Conservation (phyloP, 1,284 basidiomycete genomes). For the Malassezia dermatis region DNA sequence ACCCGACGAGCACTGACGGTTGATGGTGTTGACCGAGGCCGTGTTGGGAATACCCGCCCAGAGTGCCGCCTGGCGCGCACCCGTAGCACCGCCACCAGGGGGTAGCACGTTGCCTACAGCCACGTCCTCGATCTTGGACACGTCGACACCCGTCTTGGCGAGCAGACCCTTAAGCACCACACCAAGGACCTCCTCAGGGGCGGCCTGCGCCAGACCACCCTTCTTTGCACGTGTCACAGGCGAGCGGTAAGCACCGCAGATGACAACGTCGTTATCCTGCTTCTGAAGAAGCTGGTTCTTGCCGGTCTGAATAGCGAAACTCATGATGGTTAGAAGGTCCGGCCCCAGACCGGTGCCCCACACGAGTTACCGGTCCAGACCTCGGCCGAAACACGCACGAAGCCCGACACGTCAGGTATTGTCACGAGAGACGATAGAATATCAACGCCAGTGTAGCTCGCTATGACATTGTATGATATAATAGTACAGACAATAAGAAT, state of each 20-base stretch:
- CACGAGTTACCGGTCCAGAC: not conserved
- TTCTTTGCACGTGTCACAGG: slow-evolving; percentile 83
- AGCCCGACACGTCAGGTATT: too few species aligned
- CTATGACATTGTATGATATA: slow-evolving; percentile 16
- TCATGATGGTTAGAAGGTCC: slow-evolving; percentile 6
- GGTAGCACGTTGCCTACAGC: slow-evolving; percentile 89
- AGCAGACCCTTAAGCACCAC: slow-evolving; percentile 52
- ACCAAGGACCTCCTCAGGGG: slow-evolving; percentile 81
- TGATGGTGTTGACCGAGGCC: slow-evolving; percentile 66
- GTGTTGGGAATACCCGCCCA: slow-evolving; percentile 72
- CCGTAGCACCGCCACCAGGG: slow-evolving; percentile 74
- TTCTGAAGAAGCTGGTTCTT: slow-evolving; percentile 20
- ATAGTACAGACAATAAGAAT: slow-evolving; percentile 14
- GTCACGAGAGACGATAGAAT: not conserved
- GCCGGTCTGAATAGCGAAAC: slow-evolving; percentile 14
- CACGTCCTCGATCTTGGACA: slow-evolving; percentile 61
- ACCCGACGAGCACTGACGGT: slow-evolving; percentile 80
- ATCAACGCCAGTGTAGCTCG: not conserved
- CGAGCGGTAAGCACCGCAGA: slow-evolving; percentile 75
- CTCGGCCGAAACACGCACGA: not conserved
- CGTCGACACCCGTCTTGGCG: slow-evolving; percentile 57
- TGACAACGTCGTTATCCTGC: slow-evolving; percentile 59
- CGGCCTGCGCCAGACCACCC: slow-evolving; percentile 72
- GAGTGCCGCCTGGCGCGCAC: slow-evolving; percentile 87
- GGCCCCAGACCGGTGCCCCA: not conserved